A percentile compares a stretch with the other conserved stretches of the same genome.
Evolutionary conservation across 2,329 filamentous ascomycete genomes (phyloP).

Genomic region (Ophiostoma sp.): DNA sequence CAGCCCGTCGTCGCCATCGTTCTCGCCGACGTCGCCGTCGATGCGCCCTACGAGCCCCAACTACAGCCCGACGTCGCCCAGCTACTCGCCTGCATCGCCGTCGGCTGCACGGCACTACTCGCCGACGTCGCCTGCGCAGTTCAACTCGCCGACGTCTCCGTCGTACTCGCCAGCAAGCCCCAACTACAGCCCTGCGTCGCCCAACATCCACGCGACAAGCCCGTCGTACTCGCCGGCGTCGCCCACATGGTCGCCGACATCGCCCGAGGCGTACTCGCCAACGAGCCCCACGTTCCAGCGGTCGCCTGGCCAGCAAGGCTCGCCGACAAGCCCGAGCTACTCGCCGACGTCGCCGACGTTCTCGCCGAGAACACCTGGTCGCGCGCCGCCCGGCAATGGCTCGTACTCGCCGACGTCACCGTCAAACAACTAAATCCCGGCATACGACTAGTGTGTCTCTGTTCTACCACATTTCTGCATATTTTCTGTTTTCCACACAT

Average conservation of each 20-base stretch:
- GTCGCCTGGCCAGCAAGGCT: slow-evolving; percentile 50
- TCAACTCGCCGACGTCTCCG: slow-evolving; percentile 70
- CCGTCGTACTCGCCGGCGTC: slow-evolving; percentile 65
- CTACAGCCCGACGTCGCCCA: slow-evolving; percentile 62
- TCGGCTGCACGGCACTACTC: slow-evolving; percentile 54
- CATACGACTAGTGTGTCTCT: slow-evolving; percentile 12
- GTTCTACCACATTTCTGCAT: not conserved
- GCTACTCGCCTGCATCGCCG: slow-evolving; percentile 59
- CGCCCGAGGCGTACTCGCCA: slow-evolving; percentile 58
- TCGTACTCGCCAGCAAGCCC: slow-evolving; percentile 67
- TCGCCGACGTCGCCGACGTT: slow-evolving; percentile 57
- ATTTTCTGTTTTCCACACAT: slow-evolving; percentile 5
- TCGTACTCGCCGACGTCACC: slow-evolving; percentile 41
- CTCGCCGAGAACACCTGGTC: slow-evolving; percentile 43
- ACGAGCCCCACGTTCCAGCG: slow-evolving; percentile 58
- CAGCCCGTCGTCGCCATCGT: slow-evolving; percentile 58
- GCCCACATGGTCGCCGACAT: slow-evolving; percentile 74
- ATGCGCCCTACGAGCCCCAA: slow-evolving; percentile 52
- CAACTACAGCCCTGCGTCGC: slow-evolving; percentile 66
- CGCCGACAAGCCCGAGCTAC: slow-evolving; percentile 64
- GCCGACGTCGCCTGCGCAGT: slow-evolving; percentile 66
- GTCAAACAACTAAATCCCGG: slow-evolving; percentile 32
- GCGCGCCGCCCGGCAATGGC: slow-evolving; percentile 35
- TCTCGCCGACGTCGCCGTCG: slow-evolving; percentile 58
- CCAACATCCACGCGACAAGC: slow-evolving; percentile 50